These are phyloP conservation scores for Cercis canadensis DNA, from an alignment of 306 rosid genomes.

Conservation along the genomic window DNA sequence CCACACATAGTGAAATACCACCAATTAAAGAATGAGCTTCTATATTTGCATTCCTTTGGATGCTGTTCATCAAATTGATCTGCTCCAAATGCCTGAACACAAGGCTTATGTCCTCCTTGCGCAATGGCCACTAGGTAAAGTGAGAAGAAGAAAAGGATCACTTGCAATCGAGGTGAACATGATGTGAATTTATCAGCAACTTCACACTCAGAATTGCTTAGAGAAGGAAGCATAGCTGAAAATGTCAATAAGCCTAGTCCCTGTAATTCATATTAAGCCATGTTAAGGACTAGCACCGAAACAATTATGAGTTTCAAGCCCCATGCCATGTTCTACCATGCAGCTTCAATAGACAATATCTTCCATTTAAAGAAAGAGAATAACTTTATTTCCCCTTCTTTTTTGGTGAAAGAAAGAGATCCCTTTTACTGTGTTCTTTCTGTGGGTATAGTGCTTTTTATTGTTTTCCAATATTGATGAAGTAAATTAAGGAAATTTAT, in stretches of 20 bases:
- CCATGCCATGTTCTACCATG: too few relatives aligned
- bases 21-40: too few relatives aligned
- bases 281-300: not conserved
- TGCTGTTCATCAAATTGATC: too few relatives aligned
- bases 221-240: conserved; percentile 45
- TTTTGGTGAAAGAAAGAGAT: conserved; percentile 26
- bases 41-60: too few relatives aligned
- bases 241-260: conserved; percentile 52
- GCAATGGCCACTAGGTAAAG: conserved; percentile 55
- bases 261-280: conserved; percentile 34
- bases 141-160: conserved; percentile 47
- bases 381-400: too few relatives aligned
- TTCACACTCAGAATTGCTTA: conserved; percentile 32
- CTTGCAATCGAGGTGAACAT: conserved; percentile 42
- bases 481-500: too few relatives aligned
- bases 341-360: too few relatives aligned
- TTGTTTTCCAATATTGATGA: too few relatives aligned
- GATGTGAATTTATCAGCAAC: not conserved
- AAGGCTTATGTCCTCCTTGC: conserved; percentile 67
- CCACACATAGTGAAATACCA: too few relatives aligned
- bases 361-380: too few relatives aligned
- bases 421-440: conserved; percentile 28
- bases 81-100: conserved; percentile 42
- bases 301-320: not conserved
- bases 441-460: too few relatives aligned